Percentiles rank a stretch among this genome's conserved stretches.
phyloP scores from a whole-genome alignment of 768 basidiomycete species.

The Lactarius indigo region DNA sequence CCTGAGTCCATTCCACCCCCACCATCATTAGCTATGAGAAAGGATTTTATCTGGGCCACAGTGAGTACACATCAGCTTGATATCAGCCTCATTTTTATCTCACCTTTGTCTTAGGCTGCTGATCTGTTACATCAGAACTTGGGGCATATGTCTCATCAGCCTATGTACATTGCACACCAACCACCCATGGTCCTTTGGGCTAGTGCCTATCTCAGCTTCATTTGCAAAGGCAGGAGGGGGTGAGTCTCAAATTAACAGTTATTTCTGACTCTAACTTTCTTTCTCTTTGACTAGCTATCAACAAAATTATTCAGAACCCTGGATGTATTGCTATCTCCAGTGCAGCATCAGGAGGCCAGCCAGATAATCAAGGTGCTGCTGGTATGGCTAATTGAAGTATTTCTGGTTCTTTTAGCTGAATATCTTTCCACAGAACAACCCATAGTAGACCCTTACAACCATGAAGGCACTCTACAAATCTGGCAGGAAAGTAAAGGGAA shows the following conservation, averaged over 20 bases:
- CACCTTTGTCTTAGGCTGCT: background rate
- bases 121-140: background rate
- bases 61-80: background rate
- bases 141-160: background rate
- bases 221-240: conserved; percentile 19
- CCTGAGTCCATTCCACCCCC: background rate
- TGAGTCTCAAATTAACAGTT: background rate
- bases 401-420: background rate
- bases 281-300: conserved; percentile 11
- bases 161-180: background rate
- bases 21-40: background rate
- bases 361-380: background rate
- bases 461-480: conserved; percentile 21
- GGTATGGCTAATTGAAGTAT: background rate
- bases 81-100: background rate
- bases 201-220: conserved; percentile 4
- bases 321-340: conserved; percentile 20
- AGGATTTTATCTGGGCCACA: conserved; percentile 14
- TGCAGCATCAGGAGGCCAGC: conserved; percentile 19
- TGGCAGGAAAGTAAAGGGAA: conserved; percentile 7
- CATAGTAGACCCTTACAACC: conserved; percentile 12
- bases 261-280: background rate
- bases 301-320: conserved; percentile 11
- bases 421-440: background rate
- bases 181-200: background rate